Percentiles rank a stretch among this genome's conserved stretches.
These are phyloP conservation scores for Lactuca sativa DNA, from an alignment of 129 eudicot genomes.

Conservation along the genomic window DNA sequence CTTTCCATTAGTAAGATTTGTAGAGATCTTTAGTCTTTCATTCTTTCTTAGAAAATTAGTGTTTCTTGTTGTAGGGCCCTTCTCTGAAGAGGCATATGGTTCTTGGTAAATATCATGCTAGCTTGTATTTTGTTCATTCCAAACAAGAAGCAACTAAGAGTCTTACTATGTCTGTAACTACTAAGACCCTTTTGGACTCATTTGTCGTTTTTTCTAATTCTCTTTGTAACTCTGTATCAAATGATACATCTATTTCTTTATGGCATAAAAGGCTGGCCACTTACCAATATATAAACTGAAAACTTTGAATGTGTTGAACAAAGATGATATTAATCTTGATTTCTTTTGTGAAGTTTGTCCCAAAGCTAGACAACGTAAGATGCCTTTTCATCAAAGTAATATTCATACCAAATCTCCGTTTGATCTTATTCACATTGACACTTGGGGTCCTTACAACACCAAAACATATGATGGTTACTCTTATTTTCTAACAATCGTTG, in stretches of 20 bases:
- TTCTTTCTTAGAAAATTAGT: no score
- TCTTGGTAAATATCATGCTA: background rate
- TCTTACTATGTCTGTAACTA: background rate
- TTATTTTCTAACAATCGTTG: background rate
- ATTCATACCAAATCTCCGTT: background rate
- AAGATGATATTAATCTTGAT: background rate
- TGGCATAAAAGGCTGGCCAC: background rate
- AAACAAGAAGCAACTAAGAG: background rate
- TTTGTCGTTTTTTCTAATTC: no score
- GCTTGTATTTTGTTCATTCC: background rate
- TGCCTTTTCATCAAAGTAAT: background rate
- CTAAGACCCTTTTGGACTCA: background rate
- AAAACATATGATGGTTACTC: background rate
- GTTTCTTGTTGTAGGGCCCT: no score
- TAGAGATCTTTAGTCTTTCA: no score
- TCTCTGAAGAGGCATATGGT: background rate
- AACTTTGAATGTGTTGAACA: background rate
- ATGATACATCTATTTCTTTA: no score
- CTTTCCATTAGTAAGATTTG: no score
- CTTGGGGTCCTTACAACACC: constrained; percentile 2
- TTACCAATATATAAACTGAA: background rate
- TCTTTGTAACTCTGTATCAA: background rate
- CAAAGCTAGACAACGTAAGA: constrained; percentile 1
- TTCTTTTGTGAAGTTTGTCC: background rate
- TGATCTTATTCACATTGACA: background rate